Evolutionary conservation across 768 basidiomycete species (phyloP), one percentile per base, ranked within the genome.

Genomic region (Epithele typhae): DNA sequence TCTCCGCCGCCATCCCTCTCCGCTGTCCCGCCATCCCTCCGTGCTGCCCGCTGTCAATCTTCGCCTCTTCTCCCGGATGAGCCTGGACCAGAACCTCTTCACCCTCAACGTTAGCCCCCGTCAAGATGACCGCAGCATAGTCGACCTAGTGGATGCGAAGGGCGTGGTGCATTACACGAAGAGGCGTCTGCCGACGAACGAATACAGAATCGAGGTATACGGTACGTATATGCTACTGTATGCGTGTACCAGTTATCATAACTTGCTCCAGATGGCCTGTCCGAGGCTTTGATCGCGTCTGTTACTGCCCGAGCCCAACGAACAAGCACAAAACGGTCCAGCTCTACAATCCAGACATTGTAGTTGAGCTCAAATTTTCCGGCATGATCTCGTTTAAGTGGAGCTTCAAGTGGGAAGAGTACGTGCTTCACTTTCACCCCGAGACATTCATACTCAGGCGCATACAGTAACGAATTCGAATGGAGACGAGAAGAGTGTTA

Each of bases 401-500:
- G 90, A 57, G 66, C 0, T 92, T 92, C 64, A 76, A 76, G 58
- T 92, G 87, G 86, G 88, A 91, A 69, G 77, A 82, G 87, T 91
- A 52, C 64, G 85, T 75, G 7, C 22, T 19, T 14, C 17, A 17
- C 18, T 12, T 35, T 9, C 36, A 23, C 24, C 11, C 2, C 10
- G 19, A 33, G 25, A 14, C 19, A 22, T 45, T 46, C 15, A 45
- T 27, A 25, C 43, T 37, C 6, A 14, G 6, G 17, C n/a, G 35
- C 12, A 9, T 36, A 6, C 57, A 92, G 89, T 30, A 84, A 92
- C 51, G 79, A 84, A 35, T 90, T 88, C 52, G 89, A 91, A 59
- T 92, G 90, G 89, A 86, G 80, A 59, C 76, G 84, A 36, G 87
- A 90, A 59, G 84, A 85, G 54, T 91, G 88, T 64, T 91, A 75